These are phyloP conservation scores for Gracilaria gracilis DNA, from an alignment of 23 red algal genomes.

Conservation along the genomic window DNA sequence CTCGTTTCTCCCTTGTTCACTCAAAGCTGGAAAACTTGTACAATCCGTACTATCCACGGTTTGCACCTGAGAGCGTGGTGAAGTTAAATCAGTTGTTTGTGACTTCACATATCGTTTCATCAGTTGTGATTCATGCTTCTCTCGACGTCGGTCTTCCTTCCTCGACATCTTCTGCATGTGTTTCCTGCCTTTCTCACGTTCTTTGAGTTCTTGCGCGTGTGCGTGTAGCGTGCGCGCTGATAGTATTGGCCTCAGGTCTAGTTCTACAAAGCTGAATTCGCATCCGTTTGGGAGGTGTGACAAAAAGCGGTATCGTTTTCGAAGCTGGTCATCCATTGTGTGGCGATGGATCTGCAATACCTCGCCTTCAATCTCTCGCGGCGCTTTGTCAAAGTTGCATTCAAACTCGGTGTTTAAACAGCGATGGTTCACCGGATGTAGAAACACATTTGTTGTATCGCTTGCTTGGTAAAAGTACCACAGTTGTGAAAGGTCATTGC, in stretches of 20 bases:
- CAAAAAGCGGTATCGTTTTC: conserved; percentile 68
- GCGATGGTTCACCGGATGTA: conserved; percentile 64
- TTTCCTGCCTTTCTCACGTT: conserved; percentile 9
- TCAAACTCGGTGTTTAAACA: conserved; percentile 36
- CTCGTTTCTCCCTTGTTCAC: not conserved
- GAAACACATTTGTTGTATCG: conserved; percentile 34
- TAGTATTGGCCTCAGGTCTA: conserved; percentile 9
- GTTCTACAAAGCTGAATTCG: conserved; percentile 76
- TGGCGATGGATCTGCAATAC: conserved; percentile 62
- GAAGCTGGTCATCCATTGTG: conserved; percentile 65
- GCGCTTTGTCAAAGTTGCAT: conserved; percentile 24
- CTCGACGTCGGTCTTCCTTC: conserved; percentile 28
- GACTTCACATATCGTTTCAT: conserved; percentile 38
- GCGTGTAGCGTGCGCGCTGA: conserved; percentile 30
- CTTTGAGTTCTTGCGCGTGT: conserved; percentile 20
- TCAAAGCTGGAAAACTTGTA: conserved; percentile 46
- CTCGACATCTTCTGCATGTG: not conserved
- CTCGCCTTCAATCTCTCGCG: conserved; percentile 6
- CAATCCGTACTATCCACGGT: conserved; percentile 34
- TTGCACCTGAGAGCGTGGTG: not conserved
- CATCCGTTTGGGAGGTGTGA: conserved; percentile 71
- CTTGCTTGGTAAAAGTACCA: conserved; percentile 64
- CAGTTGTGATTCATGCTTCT: conserved; percentile 12
- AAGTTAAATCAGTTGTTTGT: not conserved
- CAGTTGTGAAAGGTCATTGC: not conserved